Base-by-base conservation (phyloP, 192 early-diverging fungal genomes). In the Linnemannia zychae region DNA sequence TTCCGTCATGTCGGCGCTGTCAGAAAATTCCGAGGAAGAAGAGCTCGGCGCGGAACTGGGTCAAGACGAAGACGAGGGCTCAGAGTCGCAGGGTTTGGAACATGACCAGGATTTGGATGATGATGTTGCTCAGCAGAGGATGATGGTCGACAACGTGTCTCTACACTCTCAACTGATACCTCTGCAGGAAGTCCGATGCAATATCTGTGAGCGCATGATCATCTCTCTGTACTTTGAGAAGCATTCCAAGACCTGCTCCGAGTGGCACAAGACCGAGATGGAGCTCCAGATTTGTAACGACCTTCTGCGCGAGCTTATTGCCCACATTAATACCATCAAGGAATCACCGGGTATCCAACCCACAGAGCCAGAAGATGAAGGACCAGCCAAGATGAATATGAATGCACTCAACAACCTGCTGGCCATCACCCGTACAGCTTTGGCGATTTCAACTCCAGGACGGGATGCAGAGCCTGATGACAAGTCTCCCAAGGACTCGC, bases 201-300 rank as follows among this genome's bases (percentile, higher is more conserved):
- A 93, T 65, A 92, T 97, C 34, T 97, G 96, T 72, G 96, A 97
- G 74, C 86, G 92, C 50, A 90, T 86, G 57, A 89, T 96, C 52
- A 93, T 95, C 11, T 91, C 91, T 12, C 75, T 92, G 6, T 90
- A 93, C 50, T 97, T 97, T 84, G 93, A 95, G 78, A 90, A 92
- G 78, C 96, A 97, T 83, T 90, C 91, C 47, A 87, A 88, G 60
- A 73, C 87, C 3, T 97, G 96, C 82, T 87, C 90, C 16, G 92
- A 95, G 48, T 91, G 96, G 52, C 94, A 97, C 88, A 91, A 94
- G 50, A 89, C 88, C 5, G 95, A 96, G 82, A 95, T 93, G 91
- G 95, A 96, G 53, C 82, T 96, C 17, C 87, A 87, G n/a, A 83
- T 96, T 20, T 90, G 92, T 31, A 95, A 97, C 78, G 96, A 97